These are phyloP conservation scores for Onygena corvina DNA, from an alignment of 2,329 filamentous ascomycete genomes.

Conservation along the genomic window DNA sequence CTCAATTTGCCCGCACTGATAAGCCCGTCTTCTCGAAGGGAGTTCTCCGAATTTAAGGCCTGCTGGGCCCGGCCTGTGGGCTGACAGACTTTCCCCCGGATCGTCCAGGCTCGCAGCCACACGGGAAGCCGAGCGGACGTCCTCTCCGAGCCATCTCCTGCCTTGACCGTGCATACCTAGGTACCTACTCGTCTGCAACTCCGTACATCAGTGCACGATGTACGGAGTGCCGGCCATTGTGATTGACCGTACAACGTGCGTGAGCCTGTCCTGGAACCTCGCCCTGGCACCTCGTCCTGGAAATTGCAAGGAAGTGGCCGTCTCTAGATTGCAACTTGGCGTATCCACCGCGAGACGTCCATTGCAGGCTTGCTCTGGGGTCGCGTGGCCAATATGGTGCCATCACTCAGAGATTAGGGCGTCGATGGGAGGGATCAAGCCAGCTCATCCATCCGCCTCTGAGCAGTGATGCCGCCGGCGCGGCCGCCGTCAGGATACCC, in stretches of 20 bases:
- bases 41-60: neutral
- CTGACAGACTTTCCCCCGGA: neutral
- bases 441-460: no score
- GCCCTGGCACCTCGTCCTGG: no score
- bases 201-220: no score
- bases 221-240: no score
- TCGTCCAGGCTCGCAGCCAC: neutral
- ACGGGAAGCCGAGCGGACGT: neutral
- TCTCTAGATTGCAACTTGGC: neutral
- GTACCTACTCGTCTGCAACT: no score
- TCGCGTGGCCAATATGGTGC: neutral
- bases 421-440: no score
- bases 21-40: constrained; percentile 3
- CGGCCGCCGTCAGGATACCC: neutral
- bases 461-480: neutral
- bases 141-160: neutral
- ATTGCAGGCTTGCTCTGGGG: neutral
- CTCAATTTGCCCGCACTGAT: neutral
- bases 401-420: neutral
- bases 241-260: no score
- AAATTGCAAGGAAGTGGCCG: neutral
- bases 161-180: neutral
- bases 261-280: no score
- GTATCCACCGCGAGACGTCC: neutral
- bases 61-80: neutral